Conservation (phyloP, 306 rosid genomes). For the Spatholobus suberectus region DNA sequence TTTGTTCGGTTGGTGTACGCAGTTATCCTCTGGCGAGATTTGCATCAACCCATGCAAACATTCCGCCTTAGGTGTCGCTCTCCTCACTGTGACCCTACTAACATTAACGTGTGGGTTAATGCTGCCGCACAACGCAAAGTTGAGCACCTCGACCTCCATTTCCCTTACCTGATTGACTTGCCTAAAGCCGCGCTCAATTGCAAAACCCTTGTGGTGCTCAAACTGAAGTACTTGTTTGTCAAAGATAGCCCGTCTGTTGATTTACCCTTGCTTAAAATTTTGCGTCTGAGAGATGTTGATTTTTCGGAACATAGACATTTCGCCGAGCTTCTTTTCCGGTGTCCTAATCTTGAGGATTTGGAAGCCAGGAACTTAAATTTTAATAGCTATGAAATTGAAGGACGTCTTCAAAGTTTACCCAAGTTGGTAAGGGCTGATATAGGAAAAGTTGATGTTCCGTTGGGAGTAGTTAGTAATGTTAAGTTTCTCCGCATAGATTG, state of each 20-base stretch:
- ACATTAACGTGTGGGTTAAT: neutral
- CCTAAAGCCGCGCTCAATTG: too few species aligned
- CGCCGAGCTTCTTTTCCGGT: too few species aligned
- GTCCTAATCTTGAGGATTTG: too few species aligned
- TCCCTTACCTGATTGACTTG: neutral
- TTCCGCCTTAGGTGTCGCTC: neutral
- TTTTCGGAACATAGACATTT: too few species aligned
- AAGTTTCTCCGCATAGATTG: neutral
- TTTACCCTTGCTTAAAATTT: too few species aligned
- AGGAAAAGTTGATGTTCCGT: neutral
- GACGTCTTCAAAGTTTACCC: neutral
- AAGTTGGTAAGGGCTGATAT: neutral
- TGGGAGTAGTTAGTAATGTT: neutral
- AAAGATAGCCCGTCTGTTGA: too few species aligned
- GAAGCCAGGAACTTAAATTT: neutral
- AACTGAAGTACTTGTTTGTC: too few species aligned
- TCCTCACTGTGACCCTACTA: too few species aligned
- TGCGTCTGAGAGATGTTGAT: too few species aligned
- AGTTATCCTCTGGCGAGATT: fast-evolving
- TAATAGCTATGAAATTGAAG: neutral
- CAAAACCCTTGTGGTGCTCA: too few species aligned
- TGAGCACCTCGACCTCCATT: neutral
- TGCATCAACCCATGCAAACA: neutral
- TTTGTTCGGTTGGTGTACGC: neutral
- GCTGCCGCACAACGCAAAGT: neutral